These are phyloP conservation scores for Kitagawia praeruptora DNA, from an alignment of 129 eudicot genomes.

Conservation along the genomic window DNA sequence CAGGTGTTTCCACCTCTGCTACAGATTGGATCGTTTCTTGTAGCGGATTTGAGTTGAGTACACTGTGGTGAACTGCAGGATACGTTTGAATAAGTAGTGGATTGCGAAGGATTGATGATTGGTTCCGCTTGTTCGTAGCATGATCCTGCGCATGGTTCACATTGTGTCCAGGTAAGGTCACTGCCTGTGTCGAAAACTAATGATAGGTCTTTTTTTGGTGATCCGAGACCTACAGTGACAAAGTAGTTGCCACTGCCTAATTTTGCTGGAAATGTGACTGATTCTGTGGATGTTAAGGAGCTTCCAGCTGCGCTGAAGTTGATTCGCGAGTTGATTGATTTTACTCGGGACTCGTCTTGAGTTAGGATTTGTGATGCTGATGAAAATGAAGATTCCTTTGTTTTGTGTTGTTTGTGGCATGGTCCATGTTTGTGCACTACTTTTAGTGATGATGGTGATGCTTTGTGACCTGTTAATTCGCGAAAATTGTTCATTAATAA, in stretches of 20 bases:
- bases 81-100: constrained; percentile 55
- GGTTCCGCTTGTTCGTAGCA: constrained; percentile 64
- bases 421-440: constrained; percentile 73
- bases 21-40: constrained; percentile 52
- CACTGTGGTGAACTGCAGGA: constrained; percentile 48
- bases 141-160: constrained; percentile 51
- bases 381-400: constrained; percentile 14
- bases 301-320: neutral
- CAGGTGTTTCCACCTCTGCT: constrained; percentile 31
- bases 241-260: constrained; percentile 73
- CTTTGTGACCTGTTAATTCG: neutral
- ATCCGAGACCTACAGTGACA: constrained; percentile 62
- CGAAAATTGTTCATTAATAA: neutral
- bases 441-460: constrained; percentile 16
- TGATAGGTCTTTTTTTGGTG: constrained; percentile 47
- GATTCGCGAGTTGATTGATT: constrained; percentile 4
- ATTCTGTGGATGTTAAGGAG: constrained; percentile 18
- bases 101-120: constrained; percentile 49
- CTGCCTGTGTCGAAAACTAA: constrained; percentile 86
- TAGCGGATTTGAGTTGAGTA: constrained; percentile 35
- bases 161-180: constrained; percentile 86
- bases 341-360: constrained; percentile 34
- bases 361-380: constrained; percentile 36
- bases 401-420: constrained; percentile 26
- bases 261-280: constrained; percentile 39